A percentile compares a stretch with the other conserved stretches of the same genome.
Conservation (phyloP, 306 rosid genomes). For the cucumber (Cucumis sativus) region Cucumber_9930_V3 NC_026657.2:8183001-8183500, state of each 20-base stretch:
- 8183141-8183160: background rate
- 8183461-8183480: slow-evolving; percentile 47
- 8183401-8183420: slow-evolving; percentile 21
- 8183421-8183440: slow-evolving; percentile 22
- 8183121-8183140: background rate
- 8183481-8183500: slow-evolving; percentile 41
- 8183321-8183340: slow-evolving; percentile 40
- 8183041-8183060: slow-evolving; percentile 26
- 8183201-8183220: slow-evolving; percentile 59
- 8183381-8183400: slow-evolving; percentile 27
- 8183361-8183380: slow-evolving; percentile 14
- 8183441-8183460: slow-evolving; percentile 52
- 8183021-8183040: slow-evolving; percentile 1
- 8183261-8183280: slow-evolving; percentile 28
- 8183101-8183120: background rate
- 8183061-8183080: slow-evolving; percentile 26
- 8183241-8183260: slow-evolving; percentile 36
- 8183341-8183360: slow-evolving; percentile 48
- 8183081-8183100: slow-evolving; percentile 59
- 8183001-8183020: slow-evolving; percentile 39
- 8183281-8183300: slow-evolving; percentile 16
- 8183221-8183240: slow-evolving; percentile 42
- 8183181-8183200: slow-evolving; percentile 48
- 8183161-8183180: background rate
- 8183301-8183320: slow-evolving; percentile 42